Evolutionary conservation across 225 moss, liverwort and hornwort species (phyloP).

Genomic region (Lunularia cruciata): DNA sequence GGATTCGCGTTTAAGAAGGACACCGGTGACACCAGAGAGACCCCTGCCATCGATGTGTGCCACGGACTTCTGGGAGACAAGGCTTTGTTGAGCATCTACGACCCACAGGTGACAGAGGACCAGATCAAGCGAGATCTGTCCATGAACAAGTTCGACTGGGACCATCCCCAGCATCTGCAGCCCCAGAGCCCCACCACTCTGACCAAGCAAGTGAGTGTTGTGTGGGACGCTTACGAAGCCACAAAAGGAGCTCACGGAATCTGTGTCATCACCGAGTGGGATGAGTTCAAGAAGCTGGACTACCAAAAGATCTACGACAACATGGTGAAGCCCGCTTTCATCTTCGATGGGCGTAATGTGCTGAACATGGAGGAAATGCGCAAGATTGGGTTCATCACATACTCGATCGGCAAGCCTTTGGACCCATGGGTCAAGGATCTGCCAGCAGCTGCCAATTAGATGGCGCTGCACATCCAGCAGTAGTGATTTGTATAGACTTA

Average conservation of each 20-base stretch:
- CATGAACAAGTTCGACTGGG: conserved; percentile 98
- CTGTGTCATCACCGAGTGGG: conserved; percentile 91
- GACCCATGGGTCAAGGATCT: conserved; percentile 93
- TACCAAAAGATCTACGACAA: conserved; percentile 73
- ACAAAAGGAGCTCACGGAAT: conserved; percentile 77
- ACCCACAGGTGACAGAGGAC: conserved; percentile 80
- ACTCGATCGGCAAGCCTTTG: conserved; percentile 85
- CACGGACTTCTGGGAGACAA: conserved; percentile 80
- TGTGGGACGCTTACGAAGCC: conserved; percentile 78
- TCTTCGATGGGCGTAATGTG: conserved; percentile 84
- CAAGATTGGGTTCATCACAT: conserved; percentile 84
- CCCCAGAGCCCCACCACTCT: conserved; percentile 56
- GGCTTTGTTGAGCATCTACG: conserved; percentile 67
- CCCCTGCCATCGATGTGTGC: conserved; percentile 86
- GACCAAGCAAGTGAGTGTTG: conserved; percentile 65
- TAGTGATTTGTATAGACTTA: conserved; percentile 13
- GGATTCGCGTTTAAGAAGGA: conserved; percentile 95
- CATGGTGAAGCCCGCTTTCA: conserved; percentile 91
- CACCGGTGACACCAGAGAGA: conserved; percentile 84
- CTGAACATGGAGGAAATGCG: conserved; percentile 61
- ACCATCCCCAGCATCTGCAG: conserved; percentile 86
- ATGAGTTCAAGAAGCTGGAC: conserved; percentile 88
- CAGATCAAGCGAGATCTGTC: conserved; percentile 88
- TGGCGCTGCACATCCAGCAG: not conserved
- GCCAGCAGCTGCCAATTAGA: conserved; percentile 21